phyloP scores from a whole-genome alignment of 768 basidiomycete genomes.

The Suillus weaverae region DNA sequence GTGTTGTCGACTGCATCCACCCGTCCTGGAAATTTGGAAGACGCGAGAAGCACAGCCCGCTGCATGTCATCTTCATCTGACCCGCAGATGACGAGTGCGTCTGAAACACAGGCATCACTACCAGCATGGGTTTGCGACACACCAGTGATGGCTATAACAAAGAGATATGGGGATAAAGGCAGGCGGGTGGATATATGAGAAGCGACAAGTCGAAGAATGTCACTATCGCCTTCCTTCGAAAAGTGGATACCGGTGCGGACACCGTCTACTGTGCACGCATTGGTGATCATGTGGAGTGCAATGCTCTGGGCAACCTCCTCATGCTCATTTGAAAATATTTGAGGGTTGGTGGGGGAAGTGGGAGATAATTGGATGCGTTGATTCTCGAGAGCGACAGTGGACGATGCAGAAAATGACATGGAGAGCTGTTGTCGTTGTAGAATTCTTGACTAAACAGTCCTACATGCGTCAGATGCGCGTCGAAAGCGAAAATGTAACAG shows the following conservation, averaged over 20 bases:
- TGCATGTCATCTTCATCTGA: slow-evolving; percentile 57
- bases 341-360: slow-evolving; percentile 19
- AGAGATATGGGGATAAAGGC: slow-evolving; percentile 46
- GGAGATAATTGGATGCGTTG: slow-evolving; percentile 3
- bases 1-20: slow-evolving; percentile 41
- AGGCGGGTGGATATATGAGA: slow-evolving; percentile 43
- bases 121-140: slow-evolving; percentile 22
- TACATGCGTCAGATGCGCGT: background rate
- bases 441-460: background rate
- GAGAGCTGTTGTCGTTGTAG: background rate
- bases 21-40: slow-evolving; percentile 68
- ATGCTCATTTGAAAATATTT: slow-evolving; percentile 59
- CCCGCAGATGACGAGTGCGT: slow-evolving; percentile 58
- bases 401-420: slow-evolving; percentile 25
- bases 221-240: slow-evolving; percentile 53
- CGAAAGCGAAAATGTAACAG: background rate
- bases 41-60: slow-evolving; percentile 64
- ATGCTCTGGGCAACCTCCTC: slow-evolving; percentile 58
- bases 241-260: slow-evolving; percentile 62
- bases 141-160: slow-evolving; percentile 54
- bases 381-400: slow-evolving; percentile 15
- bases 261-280: slow-evolving; percentile 50
- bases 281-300: slow-evolving; percentile 52
- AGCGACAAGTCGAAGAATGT: slow-evolving; percentile 60
- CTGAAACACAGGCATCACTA: slow-evolving; percentile 21